Base-by-base conservation (phyloP, 768 basidiomycete genomes). In the Lactarius vividus region DNA sequence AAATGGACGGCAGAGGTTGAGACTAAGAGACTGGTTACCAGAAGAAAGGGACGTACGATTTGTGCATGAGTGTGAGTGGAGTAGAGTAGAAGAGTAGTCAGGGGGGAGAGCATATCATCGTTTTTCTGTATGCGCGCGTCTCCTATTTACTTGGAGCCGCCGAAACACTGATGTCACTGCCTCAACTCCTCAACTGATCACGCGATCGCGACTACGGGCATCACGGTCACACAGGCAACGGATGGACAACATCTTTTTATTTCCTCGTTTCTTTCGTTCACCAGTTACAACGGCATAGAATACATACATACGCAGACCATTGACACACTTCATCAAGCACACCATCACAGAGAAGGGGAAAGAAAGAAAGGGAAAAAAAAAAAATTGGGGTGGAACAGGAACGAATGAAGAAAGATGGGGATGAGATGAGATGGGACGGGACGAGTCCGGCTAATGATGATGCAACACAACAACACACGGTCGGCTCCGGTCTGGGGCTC, bases 251-350 rank as follows among this genome's bases (percentile, higher is more conserved):
- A 55, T n/a, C 20, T 13, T 54, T 54, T 54, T 49, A 18, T 52
- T n/a, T 20, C 26, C 28, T 42, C 26, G 40, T 42, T 18, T 37
- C 59, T 61, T 61, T 59, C 63, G 29, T 44, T 54, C 52, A 54
- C 52, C 52, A n/a, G n/a, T n/a, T n/a, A n/a, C n/a, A n/a, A n/a
- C n/a, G 44, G 49, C 56, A 63, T 59, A 66, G 39, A 66, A 66
- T 66, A 66, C 61, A 66, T 62, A 66, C 65, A 66, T 63, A 59
- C 39, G 49, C 55, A 61, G 44, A 65, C 44, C 59, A 65, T 65
- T n/a, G 40, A 18, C n/a, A 40, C 58, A 35, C 59, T 54, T 52
- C 28, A 31, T 59, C 52, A 16, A 53, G 26, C 52, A 28, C 52
- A 18, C 23, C 28, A 7, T 53, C 52, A 26, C 11, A 40, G 57